phyloP scores from a whole-genome alignment of 2,329 filamentous ascomycete species.

The Chrysosporium queenslandicum region DNA sequence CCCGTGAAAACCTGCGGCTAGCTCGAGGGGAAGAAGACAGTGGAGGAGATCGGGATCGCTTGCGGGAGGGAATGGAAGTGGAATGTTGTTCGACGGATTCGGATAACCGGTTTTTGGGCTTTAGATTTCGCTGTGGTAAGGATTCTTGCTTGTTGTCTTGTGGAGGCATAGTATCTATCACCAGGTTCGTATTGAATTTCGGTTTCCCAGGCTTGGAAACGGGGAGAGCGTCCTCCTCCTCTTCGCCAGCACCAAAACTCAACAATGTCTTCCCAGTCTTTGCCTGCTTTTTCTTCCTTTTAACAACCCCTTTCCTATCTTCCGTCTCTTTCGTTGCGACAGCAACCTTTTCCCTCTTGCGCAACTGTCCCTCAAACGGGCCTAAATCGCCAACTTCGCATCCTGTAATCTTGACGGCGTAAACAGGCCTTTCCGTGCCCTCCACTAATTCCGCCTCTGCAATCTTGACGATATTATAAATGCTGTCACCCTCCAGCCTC shows the following conservation, averaged over 20 bases:
- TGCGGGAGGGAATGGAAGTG: constrained; percentile 15
- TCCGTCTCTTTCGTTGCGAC: constrained; percentile 19
- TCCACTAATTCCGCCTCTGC: constrained; percentile 74
- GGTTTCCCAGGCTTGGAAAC: constrained; percentile 35
- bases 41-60: constrained; percentile 30
- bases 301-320: constrained; percentile 23
- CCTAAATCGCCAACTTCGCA: constrained; percentile 40
- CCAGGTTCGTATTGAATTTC: constrained; percentile 41
- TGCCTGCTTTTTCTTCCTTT: constrained; percentile 35
- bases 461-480: constrained; percentile 92
- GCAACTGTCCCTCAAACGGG: constrained; percentile 37
- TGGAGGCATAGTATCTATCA: constrained; percentile 25
- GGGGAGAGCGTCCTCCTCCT: constrained; percentile 28
- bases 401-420: constrained; percentile 62
- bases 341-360: constrained; percentile 32
- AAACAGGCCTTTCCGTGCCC: constrained; percentile 71
- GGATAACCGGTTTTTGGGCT: constrained; percentile 3
- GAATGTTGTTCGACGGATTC: constrained; percentile 1
- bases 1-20: constrained; percentile 29
- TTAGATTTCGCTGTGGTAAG: constrained; percentile 14
- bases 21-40: constrained; percentile 22
- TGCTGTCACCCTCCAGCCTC: constrained; percentile 80
- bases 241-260: constrained; percentile 41
- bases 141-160: constrained; percentile 13
- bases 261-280: constrained; percentile 37